Conservation (phyloP, 2,329 filamentous ascomycete genomes). For the Colletotrichum scovillei region DNA sequence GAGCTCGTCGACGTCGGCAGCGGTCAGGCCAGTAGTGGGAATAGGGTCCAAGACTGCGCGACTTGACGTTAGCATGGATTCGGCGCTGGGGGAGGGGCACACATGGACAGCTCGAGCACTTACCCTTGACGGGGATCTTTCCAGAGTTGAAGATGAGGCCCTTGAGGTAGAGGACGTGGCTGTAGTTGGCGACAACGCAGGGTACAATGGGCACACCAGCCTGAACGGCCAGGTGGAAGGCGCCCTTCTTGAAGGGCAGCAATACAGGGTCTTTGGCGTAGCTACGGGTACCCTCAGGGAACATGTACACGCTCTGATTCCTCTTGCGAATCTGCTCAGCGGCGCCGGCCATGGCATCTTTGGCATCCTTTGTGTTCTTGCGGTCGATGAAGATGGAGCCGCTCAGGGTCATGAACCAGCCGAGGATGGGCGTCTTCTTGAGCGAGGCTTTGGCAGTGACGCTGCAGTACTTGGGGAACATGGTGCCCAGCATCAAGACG, state of each 20-base stretch:
- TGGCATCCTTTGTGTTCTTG: conserved; percentile 82
- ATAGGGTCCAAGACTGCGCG: conserved; percentile 81
- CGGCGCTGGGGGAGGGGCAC: background rate
- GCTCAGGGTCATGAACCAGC: conserved; percentile 92
- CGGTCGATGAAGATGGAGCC: conserved; percentile 97
- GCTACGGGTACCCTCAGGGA: conserved; percentile 92
- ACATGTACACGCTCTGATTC: conserved; percentile 84
- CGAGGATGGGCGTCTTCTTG: conserved; percentile 79
- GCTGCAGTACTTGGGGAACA: conserved; percentile 92
- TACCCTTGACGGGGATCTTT: conserved; percentile 80
- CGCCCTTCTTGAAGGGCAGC: conserved; percentile 98
- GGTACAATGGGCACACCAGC: conserved; percentile 94
- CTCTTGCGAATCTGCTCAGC: conserved; percentile 80
- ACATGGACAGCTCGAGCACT: conserved; percentile 37
- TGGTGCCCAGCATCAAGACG: conserved; percentile 86
- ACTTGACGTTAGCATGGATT: background rate
- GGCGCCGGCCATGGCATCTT: conserved; percentile 87
- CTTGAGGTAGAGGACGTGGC: conserved; percentile 75
- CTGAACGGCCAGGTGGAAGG: conserved; percentile 95
- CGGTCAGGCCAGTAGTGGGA: conserved; percentile 76
- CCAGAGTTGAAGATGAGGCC: conserved; percentile 74
- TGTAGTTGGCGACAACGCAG: conserved; percentile 83
- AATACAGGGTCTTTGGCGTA: conserved; percentile 85
- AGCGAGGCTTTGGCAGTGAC: conserved; percentile 89
- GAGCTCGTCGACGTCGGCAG: conserved; percentile 82